Percentiles rank a stretch among this genome's conserved stretches.
Evolutionary conservation across 2,329 filamentous ascomycete species (phyloP).

Genomic region (Aspergillus sp.): DNA sequence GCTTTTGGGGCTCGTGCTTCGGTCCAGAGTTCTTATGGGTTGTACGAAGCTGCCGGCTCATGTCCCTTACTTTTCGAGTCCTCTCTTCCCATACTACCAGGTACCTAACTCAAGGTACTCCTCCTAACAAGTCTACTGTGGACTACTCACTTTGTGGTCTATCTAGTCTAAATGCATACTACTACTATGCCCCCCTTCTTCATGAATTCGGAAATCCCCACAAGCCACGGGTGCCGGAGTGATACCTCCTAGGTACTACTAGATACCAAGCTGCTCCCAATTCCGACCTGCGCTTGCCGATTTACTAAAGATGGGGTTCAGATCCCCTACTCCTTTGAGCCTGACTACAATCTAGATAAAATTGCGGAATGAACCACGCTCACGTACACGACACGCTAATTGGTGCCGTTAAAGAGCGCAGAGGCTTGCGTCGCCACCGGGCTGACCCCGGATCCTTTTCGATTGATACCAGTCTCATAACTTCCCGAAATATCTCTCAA

Average conservation of each 20-base stretch:
- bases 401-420: neutral
- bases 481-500: neutral
- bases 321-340: conserved; percentile 1
- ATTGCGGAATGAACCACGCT: conserved; percentile 2
- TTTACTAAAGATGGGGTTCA: neutral
- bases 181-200: neutral
- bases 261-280: neutral
- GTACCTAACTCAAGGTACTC: too few relatives aligned
- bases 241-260: neutral
- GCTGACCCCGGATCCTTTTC: neutral
- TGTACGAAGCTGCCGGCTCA: neutral
- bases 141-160: neutral
- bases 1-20: conserved; percentile 23
- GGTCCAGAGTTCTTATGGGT: conserved; percentile 17
- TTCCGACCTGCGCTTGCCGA: neutral
- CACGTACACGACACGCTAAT: neutral
- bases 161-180: too few relatives aligned
- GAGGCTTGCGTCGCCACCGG: neutral
- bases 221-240: neutral
- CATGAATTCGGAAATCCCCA: neutral
- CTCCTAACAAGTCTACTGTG: neutral
- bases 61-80: conserved; percentile 15
- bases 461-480: neutral
- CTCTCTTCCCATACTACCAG: neutral
- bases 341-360: neutral